These are phyloP conservation scores for Pholiota molesta DNA, from an alignment of 768 basidiomycete genomes.

Conservation along the genomic window DNA sequence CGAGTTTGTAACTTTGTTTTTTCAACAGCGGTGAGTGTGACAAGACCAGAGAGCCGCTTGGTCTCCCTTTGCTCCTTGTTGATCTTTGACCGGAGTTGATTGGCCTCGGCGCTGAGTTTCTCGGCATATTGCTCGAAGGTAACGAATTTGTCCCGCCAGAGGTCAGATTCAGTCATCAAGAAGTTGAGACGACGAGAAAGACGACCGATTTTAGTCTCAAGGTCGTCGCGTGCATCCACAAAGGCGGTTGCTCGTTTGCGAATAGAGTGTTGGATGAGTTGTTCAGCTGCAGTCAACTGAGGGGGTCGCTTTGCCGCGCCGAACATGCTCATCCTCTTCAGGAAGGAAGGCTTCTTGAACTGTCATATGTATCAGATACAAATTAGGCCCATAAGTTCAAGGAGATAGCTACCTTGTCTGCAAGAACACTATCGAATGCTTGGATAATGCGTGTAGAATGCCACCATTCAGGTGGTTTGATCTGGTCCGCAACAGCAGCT, in stretches of 20 bases:
- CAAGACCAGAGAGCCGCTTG: constrained; percentile 78
- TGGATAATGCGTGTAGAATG: constrained; percentile 88
- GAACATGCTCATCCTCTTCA: constrained; percentile 83
- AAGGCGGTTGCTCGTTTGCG: constrained; percentile 94
- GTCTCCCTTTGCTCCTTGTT: constrained; percentile 91
- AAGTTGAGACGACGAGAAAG: constrained; percentile 86
- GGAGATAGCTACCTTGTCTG: constrained; percentile 64
- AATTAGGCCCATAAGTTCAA: not conserved
- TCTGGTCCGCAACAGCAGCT: constrained; percentile 84
- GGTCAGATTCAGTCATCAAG: constrained; percentile 87
- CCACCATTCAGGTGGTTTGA: constrained; percentile 95
- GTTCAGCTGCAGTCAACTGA: constrained; percentile 77
- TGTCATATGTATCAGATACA: constrained; percentile 27
- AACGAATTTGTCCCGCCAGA: constrained; percentile 94
- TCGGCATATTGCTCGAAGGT: constrained; percentile 95
- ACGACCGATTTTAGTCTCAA: constrained; percentile 92
- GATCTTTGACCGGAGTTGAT: constrained; percentile 83
- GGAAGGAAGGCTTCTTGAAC: constrained; percentile 88
- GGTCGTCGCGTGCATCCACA: constrained; percentile 90
- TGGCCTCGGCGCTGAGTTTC: constrained; percentile 84
- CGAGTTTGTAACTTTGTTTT: constrained; percentile 78
- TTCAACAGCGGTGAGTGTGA: constrained; percentile 77
- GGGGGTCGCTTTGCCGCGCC: constrained; percentile 72
- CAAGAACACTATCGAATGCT: constrained; percentile 86
- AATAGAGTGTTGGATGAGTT: constrained; percentile 85